These are phyloP conservation scores for Scenedesmus sp. DNA, from an alignment of 163 green algal genomes.

Conservation along the genomic window DNA sequence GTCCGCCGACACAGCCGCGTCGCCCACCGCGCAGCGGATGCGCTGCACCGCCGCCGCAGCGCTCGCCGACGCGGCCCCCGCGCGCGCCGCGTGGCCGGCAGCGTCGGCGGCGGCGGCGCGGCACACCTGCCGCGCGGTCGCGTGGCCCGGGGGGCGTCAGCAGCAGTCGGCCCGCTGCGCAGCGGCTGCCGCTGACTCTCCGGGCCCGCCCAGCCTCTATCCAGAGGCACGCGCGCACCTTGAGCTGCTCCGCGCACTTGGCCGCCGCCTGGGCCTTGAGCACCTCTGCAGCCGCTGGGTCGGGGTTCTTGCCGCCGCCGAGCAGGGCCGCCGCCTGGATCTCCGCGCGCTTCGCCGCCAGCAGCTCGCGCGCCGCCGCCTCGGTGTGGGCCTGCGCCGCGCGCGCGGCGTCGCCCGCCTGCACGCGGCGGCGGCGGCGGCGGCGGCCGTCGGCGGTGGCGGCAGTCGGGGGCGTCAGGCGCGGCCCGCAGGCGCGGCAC, in stretches of 20 bases:
- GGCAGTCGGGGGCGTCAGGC: no score
- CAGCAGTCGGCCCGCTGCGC: no score
- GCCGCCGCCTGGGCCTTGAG: conserved; percentile 69
- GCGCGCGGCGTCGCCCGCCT: conserved; percentile 50
- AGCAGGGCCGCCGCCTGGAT: conserved; percentile 68
- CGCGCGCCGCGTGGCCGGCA: conserved; percentile 53
- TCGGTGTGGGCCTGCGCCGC: conserved; percentile 56
- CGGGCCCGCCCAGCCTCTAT: no score
- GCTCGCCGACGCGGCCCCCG: conserved; percentile 35
- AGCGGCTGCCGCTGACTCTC: no score
- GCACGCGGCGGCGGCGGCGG: no score
- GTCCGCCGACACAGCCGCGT: conserved; percentile 58
- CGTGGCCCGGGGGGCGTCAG: no score
- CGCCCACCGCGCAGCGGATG: conserved; percentile 33
- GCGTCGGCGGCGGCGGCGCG: conserved; percentile 55
- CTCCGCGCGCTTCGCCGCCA: conserved; percentile 73
- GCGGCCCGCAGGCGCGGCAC: not conserved
- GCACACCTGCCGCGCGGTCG: conserved; percentile 38
- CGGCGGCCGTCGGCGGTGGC: no score
- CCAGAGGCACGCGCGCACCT: conserved; percentile 48
- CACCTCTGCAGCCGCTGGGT: conserved; percentile 59
- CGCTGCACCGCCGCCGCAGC: conserved; percentile 58
- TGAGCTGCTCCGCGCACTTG: conserved; percentile 73
- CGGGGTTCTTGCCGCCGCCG: conserved; percentile 57
- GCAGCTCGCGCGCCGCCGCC: conserved; percentile 66